Percentiles rank a stretch among this genome's conserved stretches.
phyloP scores from a whole-genome alignment of 805 yeast species.

The Schwanniomyces polymorphus region DNA sequence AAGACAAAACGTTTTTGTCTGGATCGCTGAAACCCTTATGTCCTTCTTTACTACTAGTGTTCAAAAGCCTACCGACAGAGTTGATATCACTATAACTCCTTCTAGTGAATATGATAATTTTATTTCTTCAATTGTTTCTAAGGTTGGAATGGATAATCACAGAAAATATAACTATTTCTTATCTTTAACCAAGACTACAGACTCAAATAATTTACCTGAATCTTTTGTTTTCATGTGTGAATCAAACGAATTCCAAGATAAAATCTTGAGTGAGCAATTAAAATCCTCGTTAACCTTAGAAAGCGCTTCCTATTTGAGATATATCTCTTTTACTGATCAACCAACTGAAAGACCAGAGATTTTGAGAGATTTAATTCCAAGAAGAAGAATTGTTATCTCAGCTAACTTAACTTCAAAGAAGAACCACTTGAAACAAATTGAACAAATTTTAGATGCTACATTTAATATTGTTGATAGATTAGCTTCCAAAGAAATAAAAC shows the following conservation, averaged over 20 bases:
- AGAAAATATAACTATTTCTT: conserved; percentile 80
- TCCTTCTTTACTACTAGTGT: conserved; percentile 57
- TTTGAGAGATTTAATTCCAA: conserved; percentile 54
- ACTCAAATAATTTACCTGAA: conserved; percentile 65
- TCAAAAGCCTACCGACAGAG: conserved; percentile 56
- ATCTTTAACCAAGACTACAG: conserved; percentile 81
- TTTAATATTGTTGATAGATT: conserved; percentile 61
- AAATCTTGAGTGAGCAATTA: conserved; percentile 52
- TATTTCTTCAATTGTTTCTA: conserved; percentile 82
- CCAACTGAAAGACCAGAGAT: conserved; percentile 68
- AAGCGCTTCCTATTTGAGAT: conserved; percentile 54
- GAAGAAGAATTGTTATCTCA: conserved; percentile 55
- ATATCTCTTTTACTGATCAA: conserved; percentile 81
- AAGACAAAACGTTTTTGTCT: conserved; percentile 75
- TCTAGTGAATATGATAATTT: conserved; percentile 65
- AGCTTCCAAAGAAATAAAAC: conserved; percentile 47
- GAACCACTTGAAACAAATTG: conserved; percentile 50
- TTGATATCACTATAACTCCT: conserved; percentile 59
- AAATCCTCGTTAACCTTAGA: conserved; percentile 39
- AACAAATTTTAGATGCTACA: conserved; percentile 52
- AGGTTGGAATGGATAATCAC: conserved; percentile 72
- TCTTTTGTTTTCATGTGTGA: conserved; percentile 89
- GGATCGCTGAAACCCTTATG: conserved; percentile 62
- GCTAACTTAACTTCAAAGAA: conserved; percentile 50
- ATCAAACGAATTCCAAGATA: conserved; percentile 74